Evolutionary conservation across 225 moss, liverwort and hornwort species (phyloP).

Genomic region (Marchantia polymorpha): DNA sequence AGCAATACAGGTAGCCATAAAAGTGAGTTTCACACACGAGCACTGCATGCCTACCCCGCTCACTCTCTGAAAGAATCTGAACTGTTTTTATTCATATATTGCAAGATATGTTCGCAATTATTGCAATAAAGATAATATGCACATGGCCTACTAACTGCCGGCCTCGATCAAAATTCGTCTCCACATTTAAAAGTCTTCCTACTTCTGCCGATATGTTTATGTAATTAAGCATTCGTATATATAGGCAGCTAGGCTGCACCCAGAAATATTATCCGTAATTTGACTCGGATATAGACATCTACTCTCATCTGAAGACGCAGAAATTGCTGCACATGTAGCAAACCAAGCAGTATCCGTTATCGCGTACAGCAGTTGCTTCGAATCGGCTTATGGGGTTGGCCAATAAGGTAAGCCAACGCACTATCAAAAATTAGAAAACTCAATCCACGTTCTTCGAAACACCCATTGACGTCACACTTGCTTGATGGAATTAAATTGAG

Average conservation of each 20-base stretch:
- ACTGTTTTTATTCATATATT: not conserved
- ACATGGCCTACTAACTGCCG: not conserved
- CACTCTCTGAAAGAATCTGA: not conserved
- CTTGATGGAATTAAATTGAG: not conserved
- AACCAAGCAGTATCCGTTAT: not conserved
- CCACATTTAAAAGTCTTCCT: not conserved
- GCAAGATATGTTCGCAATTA: not conserved
- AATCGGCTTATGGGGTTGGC: not conserved
- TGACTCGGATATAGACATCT: not conserved
- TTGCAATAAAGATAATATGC: not conserved
- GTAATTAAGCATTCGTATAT: not conserved
- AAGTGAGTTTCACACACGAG: too few species aligned
- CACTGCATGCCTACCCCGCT: not conserved
- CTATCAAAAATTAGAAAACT: conserved; percentile 7
- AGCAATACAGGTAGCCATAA: too few species aligned
- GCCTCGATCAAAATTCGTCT: not conserved
- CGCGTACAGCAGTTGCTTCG: not conserved
- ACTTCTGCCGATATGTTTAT: conserved; percentile 7
- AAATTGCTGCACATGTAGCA: not conserved
- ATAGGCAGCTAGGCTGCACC: not conserved
- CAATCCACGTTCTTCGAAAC: not conserved
- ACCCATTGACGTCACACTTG: not conserved
- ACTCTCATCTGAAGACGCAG: not conserved
- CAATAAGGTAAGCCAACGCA: not conserved
- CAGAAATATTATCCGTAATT: not conserved